A percentile compares a stretch with the other conserved stretches of the same genome.
These are phyloP conservation scores for Ensete ventricosum DNA, from an alignment of 176 grass and related monocot species.

Conservation along the genomic window DNA sequence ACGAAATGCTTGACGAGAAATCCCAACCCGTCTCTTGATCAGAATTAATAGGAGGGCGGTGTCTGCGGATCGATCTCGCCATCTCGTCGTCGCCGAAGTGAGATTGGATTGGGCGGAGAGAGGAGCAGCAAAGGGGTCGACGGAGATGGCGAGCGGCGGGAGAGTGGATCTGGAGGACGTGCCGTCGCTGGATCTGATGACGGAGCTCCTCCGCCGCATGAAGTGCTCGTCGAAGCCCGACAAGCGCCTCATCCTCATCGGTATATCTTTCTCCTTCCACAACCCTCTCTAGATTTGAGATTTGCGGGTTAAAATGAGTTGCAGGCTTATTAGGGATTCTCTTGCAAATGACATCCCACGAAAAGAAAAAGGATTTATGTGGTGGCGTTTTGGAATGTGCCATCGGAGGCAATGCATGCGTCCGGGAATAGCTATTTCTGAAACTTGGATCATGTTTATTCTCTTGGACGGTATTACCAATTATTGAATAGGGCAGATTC, in stretches of 20 bases:
- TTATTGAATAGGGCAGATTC: too few relatives aligned
- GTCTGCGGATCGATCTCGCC: neutral
- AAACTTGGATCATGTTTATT: too few relatives aligned
- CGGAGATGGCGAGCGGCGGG: slow-evolving; percentile 4
- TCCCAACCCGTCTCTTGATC: neutral
- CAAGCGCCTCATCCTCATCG: slow-evolving; percentile 23
- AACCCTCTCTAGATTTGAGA: neutral
- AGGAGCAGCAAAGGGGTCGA: neutral
- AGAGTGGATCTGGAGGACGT: slow-evolving; percentile 10
- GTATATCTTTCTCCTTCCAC: neutral
- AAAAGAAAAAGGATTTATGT: too few relatives aligned
- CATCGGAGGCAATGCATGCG: too few relatives aligned
- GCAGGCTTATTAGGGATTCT: too few relatives aligned
- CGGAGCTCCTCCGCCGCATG: slow-evolving; percentile 26
- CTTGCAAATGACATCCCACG: too few relatives aligned
- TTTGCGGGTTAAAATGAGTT: neutral
- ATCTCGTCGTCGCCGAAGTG: neutral
- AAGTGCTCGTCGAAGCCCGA: slow-evolving; percentile 23
- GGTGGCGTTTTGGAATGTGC: too few relatives aligned
- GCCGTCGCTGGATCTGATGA: slow-evolving; percentile 22
- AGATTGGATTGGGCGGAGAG: neutral
- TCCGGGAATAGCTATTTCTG: too few relatives aligned
- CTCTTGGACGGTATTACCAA: too few relatives aligned
- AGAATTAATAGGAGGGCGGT: neutral
- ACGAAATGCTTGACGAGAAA: neutral